Conservation (phyloP, 441 rosid species). For the Hura crepitans region DNA sequence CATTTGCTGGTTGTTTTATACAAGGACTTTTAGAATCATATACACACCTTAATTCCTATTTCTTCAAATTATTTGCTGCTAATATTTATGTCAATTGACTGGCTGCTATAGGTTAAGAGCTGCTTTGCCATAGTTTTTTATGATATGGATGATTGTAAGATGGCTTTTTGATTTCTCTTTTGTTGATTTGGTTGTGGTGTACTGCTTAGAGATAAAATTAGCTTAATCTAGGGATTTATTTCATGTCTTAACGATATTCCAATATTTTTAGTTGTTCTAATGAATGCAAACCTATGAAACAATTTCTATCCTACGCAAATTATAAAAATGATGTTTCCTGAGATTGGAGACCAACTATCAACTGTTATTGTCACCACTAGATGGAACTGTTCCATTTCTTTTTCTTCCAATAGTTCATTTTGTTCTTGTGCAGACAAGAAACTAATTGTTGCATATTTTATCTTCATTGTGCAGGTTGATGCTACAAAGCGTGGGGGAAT, state of each 20-base stretch:
- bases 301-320: not conserved
- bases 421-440: conserved; percentile 10
- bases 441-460: conserved; percentile 8
- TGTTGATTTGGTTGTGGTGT: not conserved
- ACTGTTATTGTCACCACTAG: not conserved
- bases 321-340: not conserved
- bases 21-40: not conserved
- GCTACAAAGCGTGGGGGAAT: conserved; percentile 99
- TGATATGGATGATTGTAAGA: not conserved
- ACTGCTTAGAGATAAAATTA: not conserved
- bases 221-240: not conserved
- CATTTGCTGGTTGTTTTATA: not conserved
- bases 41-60: not conserved
- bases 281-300: not conserved
- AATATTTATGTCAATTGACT: not conserved
- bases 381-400: not conserved
- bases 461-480: conserved; percentile 57
- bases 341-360: not conserved
- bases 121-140: not conserved
- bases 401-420: not conserved
- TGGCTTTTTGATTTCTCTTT: not conserved
- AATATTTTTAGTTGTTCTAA: not conserved
- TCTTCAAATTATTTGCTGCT: not conserved
- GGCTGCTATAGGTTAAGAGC: not conserved
- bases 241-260: not conserved